Base-by-base conservation (phyloP, 805 yeast genomes). In the Wickerhamiella dianesei region DNA sequence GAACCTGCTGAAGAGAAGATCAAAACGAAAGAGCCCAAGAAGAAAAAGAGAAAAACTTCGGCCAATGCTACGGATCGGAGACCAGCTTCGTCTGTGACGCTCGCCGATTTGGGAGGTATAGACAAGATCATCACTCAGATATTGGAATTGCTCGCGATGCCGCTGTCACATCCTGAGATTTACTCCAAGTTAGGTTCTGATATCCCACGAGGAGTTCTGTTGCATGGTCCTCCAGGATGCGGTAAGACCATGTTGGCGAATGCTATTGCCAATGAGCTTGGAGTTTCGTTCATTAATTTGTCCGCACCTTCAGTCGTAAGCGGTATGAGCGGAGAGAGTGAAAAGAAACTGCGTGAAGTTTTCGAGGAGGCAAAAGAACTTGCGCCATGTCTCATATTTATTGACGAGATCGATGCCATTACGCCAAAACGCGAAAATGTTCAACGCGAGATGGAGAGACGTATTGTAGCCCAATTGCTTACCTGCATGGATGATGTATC, bases 211-310 rank as follows among this genome's bases (percentile, higher is more conserved):
- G 97, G 97, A 40, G 83, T 92, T 0, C 63, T 92, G 25, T 65
- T 92, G n/a, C 94, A 88, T 63, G 98, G 98, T 0, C 98, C 98
- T 0, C 98, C 97, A 1, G 98, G 98, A 14, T 92, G 98, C 69
- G 98, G 98, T 62, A 92, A 92, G 59, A 92, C 98, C 0, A 81
- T 95, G 40, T 79, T 92, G 46, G 98, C 98, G 2, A 87, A 87
- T 63, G 96, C 97, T 0, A 68, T 92, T 19, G 98, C 98, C 1
- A 95, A 95, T 22, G 95, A 89, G 59, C 71, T 92, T 29, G 82
- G 86, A 55, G 95, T 92, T 0, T 96, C 97, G 0, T 92, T 92
- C 59, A 77, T 92, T 16, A 80, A 82, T 41, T 73, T 92, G 1
- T 82, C 95, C 21, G 97, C 98, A 0, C 98, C 98, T 1, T 81